Conservation (phyloP, 129 eudicot species). For the Flaveria linearis region DNA sequence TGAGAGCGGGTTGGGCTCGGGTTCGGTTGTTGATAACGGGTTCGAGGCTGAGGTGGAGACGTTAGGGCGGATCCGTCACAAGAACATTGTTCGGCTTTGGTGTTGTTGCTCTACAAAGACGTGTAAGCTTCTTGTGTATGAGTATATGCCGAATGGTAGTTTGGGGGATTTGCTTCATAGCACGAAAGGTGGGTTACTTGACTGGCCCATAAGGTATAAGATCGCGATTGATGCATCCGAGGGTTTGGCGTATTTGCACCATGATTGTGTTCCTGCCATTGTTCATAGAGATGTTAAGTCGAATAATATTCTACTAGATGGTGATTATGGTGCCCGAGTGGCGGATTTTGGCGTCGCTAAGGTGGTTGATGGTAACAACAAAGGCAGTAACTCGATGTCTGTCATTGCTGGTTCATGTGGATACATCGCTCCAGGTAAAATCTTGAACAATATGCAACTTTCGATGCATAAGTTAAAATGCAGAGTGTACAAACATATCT, state of each 20-base stretch:
- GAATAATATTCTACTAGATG: constrained; percentile 78
- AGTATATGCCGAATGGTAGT: constrained; percentile 94
- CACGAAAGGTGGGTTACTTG: constrained; percentile 69
- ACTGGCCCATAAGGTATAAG: constrained; percentile 82
- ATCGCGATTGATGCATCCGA: constrained; percentile 87
- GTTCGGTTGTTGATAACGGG: constrained; percentile 48
- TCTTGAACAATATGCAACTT: too few species aligned
- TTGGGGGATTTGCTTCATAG: constrained; percentile 88
- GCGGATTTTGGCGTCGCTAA: constrained; percentile 97
- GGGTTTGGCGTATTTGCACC: constrained; percentile 90
- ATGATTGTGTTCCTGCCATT: constrained; percentile 84
- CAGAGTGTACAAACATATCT: too few species aligned
- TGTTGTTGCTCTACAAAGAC: constrained; percentile 81
- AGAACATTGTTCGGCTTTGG: constrained; percentile 84
- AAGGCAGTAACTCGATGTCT: constrained; percentile 80
- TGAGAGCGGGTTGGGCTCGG: constrained; percentile 42
- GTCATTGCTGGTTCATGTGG: constrained; percentile 96
- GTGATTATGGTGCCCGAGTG: constrained; percentile 79
- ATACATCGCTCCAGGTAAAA: constrained; percentile 87
- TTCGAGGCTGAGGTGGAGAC: constrained; percentile 93
- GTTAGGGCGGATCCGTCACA: constrained; percentile 86
- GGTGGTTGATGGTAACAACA: constrained; percentile 66
- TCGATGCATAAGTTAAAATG: too few species aligned
- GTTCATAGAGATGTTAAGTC: constrained; percentile 94
- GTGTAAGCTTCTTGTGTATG: constrained; percentile 84